Conservation (phyloP, 805 yeast genomes). For the Candida yuanshanica region DNA sequence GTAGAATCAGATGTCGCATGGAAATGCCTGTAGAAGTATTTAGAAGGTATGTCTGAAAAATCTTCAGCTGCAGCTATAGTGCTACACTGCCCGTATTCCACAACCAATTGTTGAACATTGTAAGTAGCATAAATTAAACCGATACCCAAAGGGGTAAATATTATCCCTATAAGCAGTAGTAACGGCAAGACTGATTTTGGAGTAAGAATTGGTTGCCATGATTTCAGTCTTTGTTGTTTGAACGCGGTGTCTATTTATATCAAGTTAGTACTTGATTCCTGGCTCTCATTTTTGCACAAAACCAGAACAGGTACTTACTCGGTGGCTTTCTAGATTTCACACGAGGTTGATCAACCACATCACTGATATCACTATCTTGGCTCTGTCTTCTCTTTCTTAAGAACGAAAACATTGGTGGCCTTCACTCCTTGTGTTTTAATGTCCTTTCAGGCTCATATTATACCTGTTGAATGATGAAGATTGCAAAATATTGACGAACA, state of each 20-base stretch:
- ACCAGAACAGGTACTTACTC: slow-evolving; percentile 24
- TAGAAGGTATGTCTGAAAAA: slow-evolving; percentile 50
- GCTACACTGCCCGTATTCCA: slow-evolving; percentile 74
- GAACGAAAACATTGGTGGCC: slow-evolving; percentile 15
- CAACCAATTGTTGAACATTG: slow-evolving; percentile 65
- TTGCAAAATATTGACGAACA: too few species aligned
- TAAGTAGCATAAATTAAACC: slow-evolving; percentile 75
- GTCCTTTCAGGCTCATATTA: background rate
- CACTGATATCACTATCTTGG: slow-evolving; percentile 25
- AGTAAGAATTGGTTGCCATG: slow-evolving; percentile 82
- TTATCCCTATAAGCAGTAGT: slow-evolving; percentile 62
- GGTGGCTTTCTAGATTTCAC: slow-evolving; percentile 49
- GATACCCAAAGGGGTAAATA: slow-evolving; percentile 89
- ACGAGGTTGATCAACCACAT: slow-evolving; percentile 23
- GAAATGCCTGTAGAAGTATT: slow-evolving; percentile 59
- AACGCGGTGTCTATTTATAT: slow-evolving; percentile 57
- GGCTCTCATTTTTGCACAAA: slow-evolving; percentile 13
- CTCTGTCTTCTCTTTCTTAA: slow-evolving; percentile 23
- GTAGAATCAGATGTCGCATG: slow-evolving; percentile 25
- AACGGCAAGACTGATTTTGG: slow-evolving; percentile 89
- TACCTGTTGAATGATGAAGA: too few species aligned
- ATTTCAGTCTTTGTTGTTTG: slow-evolving; percentile 60
- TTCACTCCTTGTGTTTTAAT: slow-evolving; percentile 3
- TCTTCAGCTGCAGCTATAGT: slow-evolving; percentile 37
- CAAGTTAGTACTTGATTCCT: slow-evolving; percentile 24